A percentile compares a stretch with the other conserved stretches of the same genome.
These are phyloP conservation scores for Orobanche coerulescens DNA, from an alignment of 257 asterid species.

Conservation along the genomic window DNA sequence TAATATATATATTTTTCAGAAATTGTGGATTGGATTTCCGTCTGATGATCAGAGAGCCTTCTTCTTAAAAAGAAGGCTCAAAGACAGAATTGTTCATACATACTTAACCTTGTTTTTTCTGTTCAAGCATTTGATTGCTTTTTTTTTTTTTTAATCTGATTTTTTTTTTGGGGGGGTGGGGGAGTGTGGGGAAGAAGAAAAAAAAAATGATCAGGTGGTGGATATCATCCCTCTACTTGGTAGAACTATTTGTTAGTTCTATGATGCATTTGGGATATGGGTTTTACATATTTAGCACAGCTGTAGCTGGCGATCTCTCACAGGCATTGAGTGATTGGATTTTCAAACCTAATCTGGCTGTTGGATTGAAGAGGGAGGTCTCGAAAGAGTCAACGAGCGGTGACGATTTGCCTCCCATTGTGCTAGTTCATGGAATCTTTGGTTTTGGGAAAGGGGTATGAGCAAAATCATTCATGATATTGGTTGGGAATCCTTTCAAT, in stretches of 20 bases:
- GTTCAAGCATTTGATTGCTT: not conserved
- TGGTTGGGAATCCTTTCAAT: not conserved
- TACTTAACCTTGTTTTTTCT: not conserved
- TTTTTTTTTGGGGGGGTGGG: not conserved
- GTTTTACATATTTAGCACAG: slow-evolving; percentile 84
- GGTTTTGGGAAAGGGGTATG: slow-evolving; percentile 99
- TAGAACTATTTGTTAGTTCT: slow-evolving; percentile 64
- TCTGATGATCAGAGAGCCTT: not conserved
- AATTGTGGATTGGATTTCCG: not conserved
- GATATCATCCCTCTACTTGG: slow-evolving; percentile 54
- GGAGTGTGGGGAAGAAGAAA: not conserved
- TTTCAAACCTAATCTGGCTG: slow-evolving; percentile 51
- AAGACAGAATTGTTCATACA: not conserved
- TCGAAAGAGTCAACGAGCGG: slow-evolving; percentile 26
- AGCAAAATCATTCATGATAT: not conserved
- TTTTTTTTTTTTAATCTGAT: not conserved
- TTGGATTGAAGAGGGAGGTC: slow-evolving; percentile 34
- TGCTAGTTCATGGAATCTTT: slow-evolving; percentile 87
- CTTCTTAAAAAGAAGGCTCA: not conserved
- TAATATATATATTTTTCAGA: not conserved
- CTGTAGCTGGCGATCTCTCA: slow-evolving; percentile 80
- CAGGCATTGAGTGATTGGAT: slow-evolving; percentile 56
- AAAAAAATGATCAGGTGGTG: slow-evolving; percentile 66
- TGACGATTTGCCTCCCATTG: slow-evolving; percentile 85
- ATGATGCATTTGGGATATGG: slow-evolving; percentile 85